Evolutionary conservation across 768 basidiomycete genomes (phyloP), one percentile per base, ranked within the genome.

Genomic region (Mycena latifolia): DNA sequence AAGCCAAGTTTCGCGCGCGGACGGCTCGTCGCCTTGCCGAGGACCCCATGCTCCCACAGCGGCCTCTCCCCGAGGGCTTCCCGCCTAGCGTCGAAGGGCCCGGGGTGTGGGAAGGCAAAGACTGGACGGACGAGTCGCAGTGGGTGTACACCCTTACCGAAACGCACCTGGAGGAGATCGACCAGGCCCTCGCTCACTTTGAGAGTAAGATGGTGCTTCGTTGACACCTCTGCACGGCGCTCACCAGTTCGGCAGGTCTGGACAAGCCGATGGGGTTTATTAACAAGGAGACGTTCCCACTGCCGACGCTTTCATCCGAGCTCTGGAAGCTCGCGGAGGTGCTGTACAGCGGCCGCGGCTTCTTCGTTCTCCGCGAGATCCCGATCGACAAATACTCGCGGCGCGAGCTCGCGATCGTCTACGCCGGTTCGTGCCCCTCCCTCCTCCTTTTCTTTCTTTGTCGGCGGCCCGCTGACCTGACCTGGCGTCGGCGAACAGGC

Each of bases 301-400:
- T 85, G 17, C 82, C 82, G 2, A 79, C 79, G 0, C 71, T 85
- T 18, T 74, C 80, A 31, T 35, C 74, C 2, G 75, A 71, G 28
- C 76, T 85, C 15, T 60, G 75, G 48, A 76, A 71, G 15, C 72
- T 85, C n/a, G 78, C 82, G 0, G 59, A 78, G 24, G 82, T 83
- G 54, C 75, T 85, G 14, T 82, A 84, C 65, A 75, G 74, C 24
- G 83, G 84, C 9, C 77, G 84, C 51, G 84, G 84, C 0, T 85
- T 85, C 75, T 84, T 83, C 70, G 83, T 85, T 50, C 57, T 85
- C 27, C 77, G 83, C 28, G 79, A 81, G n/a, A 79, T 85, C 29
- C 83, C 82, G 10, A 69, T 84, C 50, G 79, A 82, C 55, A 76
- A 77, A 27, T 84, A 85, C 70, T 75, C 79, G 12, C 77, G 76